Conservation (phyloP, 495 filamentous ascomycete species). For the Xylaria venustula region DNA sequence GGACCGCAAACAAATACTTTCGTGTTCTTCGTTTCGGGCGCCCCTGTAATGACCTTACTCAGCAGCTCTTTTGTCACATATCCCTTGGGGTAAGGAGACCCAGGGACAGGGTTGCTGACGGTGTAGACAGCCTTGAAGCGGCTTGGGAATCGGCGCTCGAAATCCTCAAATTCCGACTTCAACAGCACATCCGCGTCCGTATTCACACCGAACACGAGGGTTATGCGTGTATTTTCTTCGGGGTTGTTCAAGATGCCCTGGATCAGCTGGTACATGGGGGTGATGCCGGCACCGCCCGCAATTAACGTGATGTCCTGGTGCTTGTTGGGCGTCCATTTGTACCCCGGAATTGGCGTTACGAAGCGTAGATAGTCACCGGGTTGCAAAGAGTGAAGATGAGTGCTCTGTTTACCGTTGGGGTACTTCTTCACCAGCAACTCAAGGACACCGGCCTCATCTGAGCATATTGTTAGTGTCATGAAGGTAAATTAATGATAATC, state of each 20-base stretch:
- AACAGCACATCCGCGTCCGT: constrained; percentile 62
- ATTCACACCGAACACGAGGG: constrained; percentile 65
- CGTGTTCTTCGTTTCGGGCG: constrained; percentile 36
- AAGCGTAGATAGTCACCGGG: constrained; percentile 61
- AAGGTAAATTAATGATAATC: neutral
- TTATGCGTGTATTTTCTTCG: constrained; percentile 59
- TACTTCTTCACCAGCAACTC: constrained; percentile 66
- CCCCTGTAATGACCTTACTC: constrained; percentile 41
- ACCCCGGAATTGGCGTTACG: constrained; percentile 47
- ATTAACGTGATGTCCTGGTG: constrained; percentile 56
- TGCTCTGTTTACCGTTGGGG: constrained; percentile 60
- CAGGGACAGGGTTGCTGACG: constrained; percentile 47
- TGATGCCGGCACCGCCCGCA: constrained; percentile 64
- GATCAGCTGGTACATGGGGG: constrained; percentile 60
- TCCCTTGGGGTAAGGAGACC: constrained; percentile 49
- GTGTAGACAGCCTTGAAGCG: constrained; percentile 61
- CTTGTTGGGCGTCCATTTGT: constrained; percentile 56
- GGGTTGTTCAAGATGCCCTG: constrained; percentile 63
- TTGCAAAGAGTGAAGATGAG: constrained; percentile 58
- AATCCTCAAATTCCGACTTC: constrained; percentile 50
- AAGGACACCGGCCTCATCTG: constrained; percentile 54
- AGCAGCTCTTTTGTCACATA: constrained; percentile 58
- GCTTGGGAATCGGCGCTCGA: constrained; percentile 52
- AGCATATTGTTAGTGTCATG: neutral
- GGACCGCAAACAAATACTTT: constrained; percentile 70